Evolutionary conservation across 257 asterid genomes (phyloP).

Genomic region (Fraxinus pennsylvanica): DNA sequence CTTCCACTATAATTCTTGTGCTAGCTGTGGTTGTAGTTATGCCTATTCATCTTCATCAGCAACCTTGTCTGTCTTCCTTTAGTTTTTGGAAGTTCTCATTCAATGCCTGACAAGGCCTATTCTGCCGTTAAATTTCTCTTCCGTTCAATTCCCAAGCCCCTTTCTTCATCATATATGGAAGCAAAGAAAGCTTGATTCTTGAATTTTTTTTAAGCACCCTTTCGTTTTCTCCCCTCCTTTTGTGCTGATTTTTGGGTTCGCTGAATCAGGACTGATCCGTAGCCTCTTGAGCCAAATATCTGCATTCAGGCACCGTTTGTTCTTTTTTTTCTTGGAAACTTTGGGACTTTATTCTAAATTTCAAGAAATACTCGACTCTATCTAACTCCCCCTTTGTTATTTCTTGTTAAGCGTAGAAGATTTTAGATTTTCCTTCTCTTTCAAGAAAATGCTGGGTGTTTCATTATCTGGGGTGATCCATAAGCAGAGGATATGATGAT

Average conservation of each 20-base stretch:
- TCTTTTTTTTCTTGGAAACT: conserved; percentile 36
- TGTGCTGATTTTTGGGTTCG: conserved; percentile 37
- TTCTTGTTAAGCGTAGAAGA: conserved; percentile 25
- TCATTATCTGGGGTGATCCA: conserved; percentile 44
- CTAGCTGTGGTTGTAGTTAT: conserved; percentile 36
- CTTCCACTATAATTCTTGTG: conserved; percentile 43
- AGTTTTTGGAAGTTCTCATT: conserved; percentile 43
- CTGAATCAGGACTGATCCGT: conserved; percentile 18
- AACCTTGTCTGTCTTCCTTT: conserved; percentile 47
- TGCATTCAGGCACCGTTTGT: conserved; percentile 41
- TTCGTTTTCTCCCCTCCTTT: not conserved
- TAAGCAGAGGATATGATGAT: conserved; percentile 34
- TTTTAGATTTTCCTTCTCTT: conserved; percentile 1
- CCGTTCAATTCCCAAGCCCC: conserved; percentile 34
- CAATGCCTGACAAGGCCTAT: conserved; percentile 43
- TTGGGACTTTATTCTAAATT: conserved; percentile 28
- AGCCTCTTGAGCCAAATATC: conserved; percentile 32
- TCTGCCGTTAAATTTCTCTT: conserved; percentile 27
- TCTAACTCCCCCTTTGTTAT: conserved; percentile 23
- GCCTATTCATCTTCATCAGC: conserved; percentile 38
- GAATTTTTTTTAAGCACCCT: conserved; percentile 19
- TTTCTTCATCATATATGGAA: conserved; percentile 30
- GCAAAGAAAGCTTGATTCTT: conserved; percentile 39
- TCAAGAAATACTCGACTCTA: conserved; percentile 25
- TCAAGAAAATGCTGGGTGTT: conserved; percentile 48